Base-by-base conservation (phyloP, 805 yeast species). In the Ogataea nonfermentans region DNA sequence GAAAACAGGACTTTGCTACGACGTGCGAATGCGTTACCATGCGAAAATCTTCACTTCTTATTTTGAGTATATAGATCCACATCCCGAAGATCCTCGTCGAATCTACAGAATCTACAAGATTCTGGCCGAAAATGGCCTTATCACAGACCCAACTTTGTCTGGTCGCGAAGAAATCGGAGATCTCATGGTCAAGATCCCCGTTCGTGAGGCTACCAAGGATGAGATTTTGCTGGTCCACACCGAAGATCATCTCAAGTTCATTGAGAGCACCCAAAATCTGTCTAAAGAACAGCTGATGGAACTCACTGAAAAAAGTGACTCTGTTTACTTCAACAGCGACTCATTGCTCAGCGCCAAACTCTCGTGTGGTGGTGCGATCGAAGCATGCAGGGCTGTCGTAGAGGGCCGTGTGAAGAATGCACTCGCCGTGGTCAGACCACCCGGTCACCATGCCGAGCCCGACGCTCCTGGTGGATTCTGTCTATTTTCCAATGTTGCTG, bases 361-460 rank as follows among this genome's bases (percentile, higher is more conserved):
- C 28, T 82, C 95, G 27, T 91, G 97, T 59, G 99, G 99, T 40
- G 98, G 99, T 25, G 83, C 95, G 22, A 93, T 93, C 35, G 98
- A 93, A 62, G 95, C 96, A 1, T 90, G 98, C 61, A 78, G 79
- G 49, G 95, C 98, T 0, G 98, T 93, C 14, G 84, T 93, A 8
- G 97, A 90, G 59, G 95, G 96, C 3, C 68, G 74, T 40, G 98
- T 91, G 22, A 88, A 88, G 57, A 93, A 93, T 59, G 81, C 97
- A 0, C 58, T 93, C 35, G 99, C 99, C 0, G 86, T 93, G 6
- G 96, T 93, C 11, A 78, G 99, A 49, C 99, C 99, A 2, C 99
- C 99, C 0, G 99, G 99, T 6, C 99, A 93, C 66, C 99, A 93
- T 59, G 98, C 99, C 1, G 99, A 95, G 57, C 99, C 99, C 2